These are phyloP conservation scores for Cladophialophora psammophila DNA, from an alignment of 2,329 filamentous ascomycete genomes.

Conservation along the genomic window DNA sequence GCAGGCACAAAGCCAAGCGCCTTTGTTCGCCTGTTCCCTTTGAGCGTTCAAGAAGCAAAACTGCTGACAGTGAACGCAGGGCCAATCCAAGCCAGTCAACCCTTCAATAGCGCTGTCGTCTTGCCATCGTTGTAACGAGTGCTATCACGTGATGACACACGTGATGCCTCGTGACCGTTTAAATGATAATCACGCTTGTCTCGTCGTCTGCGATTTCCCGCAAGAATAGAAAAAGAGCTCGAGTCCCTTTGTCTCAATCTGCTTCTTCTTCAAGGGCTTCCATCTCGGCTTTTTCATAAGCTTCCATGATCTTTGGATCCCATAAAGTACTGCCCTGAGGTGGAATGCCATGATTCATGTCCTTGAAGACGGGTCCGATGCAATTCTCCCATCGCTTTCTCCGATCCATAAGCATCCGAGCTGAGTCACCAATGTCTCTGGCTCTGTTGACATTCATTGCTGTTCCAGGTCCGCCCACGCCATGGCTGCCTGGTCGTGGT, in stretches of 20 bases:
- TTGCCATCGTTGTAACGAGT: background rate
- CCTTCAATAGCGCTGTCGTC: background rate
- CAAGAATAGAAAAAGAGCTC: background rate
- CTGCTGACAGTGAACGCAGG: background rate
- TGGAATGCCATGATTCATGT: constrained; percentile 78
- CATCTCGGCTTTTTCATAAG: constrained; percentile 75
- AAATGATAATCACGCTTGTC: too few relatives aligned
- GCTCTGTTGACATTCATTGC: constrained; percentile 67
- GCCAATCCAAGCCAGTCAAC: background rate
- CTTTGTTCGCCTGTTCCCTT: background rate
- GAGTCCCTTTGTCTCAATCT: constrained; percentile 11
- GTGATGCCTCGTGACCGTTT: too few relatives aligned
- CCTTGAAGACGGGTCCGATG: constrained; percentile 89
- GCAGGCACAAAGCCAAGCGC: background rate
- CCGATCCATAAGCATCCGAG: constrained; percentile 90
- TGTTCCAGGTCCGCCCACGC: constrained; percentile 55
- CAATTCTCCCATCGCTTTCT: constrained; percentile 87
- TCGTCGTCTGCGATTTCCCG: too few relatives aligned
- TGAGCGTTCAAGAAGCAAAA: background rate
- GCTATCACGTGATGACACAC: background rate
- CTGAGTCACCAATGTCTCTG: constrained; percentile 82
- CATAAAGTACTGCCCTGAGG: constrained; percentile 75
- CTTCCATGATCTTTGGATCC: constrained; percentile 73
- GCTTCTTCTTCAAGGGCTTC: constrained; percentile 80
- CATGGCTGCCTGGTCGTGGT: constrained; percentile 65